Evolutionary conservation across 768 basidiomycete species (phyloP), one percentile per base, ranked within the genome.

Genomic region (Candolleomyces efflorescens): DNA sequence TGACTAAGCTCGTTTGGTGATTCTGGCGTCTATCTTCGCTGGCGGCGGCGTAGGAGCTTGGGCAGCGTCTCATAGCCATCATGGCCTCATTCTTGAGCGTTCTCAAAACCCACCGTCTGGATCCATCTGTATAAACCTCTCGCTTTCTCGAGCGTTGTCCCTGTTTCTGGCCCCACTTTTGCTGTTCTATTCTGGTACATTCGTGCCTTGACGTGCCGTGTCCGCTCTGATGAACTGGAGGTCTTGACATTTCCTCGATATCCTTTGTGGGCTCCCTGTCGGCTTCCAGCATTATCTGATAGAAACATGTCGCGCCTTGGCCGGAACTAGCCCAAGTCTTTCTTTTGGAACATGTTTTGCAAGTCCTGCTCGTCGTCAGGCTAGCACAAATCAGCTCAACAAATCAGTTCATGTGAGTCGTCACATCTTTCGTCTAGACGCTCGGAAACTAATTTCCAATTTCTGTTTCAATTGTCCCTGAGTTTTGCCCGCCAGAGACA

Each of bases 1-100:
- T 62, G 27, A 59, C 54, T 46, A 46, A 59, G 58, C 54, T 47
- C 27, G 38, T 58, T 53, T 51, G 53, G 55, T 55, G 43, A 37
- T 20, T 36, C 18, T 15, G 2, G 51, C 51, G 51, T 51, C 51
- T 53, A 37, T 53, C 51, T 20, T 53, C 22, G 37, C 37, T 53
- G 32, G 32, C 37, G 51, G 51, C 51, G 51, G 51, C 36, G 51
- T 38, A 20, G 49, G 15, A 3, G 10, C 26, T 15, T 32, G n/a
- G 38, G 51, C 36, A 23, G 13, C n/a, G n/a, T 18, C 18, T 10
- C 32, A 11, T 18, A 18, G 51, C 36, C 51, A 53, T 37, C 32
- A 3, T 36, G 12, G 32, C 22, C 15, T 18, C 36, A 48, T 20
- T 43, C 17, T 15, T 43, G 41, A 43, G 17, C 9, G 9, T 43